A percentile compares a stretch with the other conserved stretches of the same genome.
Evolutionary conservation across 768 basidiomycete genomes (phyloP).

Genomic region (Cystobasidium ongulense): DNA sequence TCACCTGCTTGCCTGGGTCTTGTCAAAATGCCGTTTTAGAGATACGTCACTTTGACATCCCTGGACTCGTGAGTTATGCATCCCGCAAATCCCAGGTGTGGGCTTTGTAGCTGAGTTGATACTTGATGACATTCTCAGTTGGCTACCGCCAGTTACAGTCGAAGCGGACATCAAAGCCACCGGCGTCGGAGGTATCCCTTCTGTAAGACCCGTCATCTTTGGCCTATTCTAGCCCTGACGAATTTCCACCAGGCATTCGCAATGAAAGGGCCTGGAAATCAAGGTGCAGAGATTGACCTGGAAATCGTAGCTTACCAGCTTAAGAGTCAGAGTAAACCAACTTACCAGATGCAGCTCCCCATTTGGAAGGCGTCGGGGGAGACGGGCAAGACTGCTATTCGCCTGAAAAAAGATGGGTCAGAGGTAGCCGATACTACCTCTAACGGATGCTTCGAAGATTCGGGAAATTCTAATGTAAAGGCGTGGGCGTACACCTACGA

Average conservation of each 20-base stretch:
- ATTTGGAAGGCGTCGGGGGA: neutral
- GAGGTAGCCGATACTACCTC: neutral
- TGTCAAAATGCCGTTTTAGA: too few species aligned
- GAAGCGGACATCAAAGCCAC: neutral
- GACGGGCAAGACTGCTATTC: neutral
- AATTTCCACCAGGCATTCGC: neutral
- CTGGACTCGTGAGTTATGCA: neutral
- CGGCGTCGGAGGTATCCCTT: neutral
- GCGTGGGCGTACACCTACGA: neutral
- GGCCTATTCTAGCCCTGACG: neutral
- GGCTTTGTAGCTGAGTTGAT: neutral
- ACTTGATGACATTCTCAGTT: neutral
- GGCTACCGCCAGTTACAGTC: neutral
- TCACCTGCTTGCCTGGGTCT: too few species aligned
- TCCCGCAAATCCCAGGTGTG: too few species aligned
- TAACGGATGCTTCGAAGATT: neutral
- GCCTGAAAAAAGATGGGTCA: neutral
- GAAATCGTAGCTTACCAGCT: neutral
- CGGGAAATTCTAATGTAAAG: neutral
- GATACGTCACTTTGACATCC: neutral
- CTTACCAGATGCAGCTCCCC: neutral
- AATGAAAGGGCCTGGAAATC: neutral
- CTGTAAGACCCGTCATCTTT: neutral
- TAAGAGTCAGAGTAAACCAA: neutral
- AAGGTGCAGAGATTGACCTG: neutral